Evolutionary conservation across 2,329 filamentous ascomycete genomes (phyloP), one percentile per base, ranked within the genome.

Genomic region (Verticillium longisporum): DNA sequence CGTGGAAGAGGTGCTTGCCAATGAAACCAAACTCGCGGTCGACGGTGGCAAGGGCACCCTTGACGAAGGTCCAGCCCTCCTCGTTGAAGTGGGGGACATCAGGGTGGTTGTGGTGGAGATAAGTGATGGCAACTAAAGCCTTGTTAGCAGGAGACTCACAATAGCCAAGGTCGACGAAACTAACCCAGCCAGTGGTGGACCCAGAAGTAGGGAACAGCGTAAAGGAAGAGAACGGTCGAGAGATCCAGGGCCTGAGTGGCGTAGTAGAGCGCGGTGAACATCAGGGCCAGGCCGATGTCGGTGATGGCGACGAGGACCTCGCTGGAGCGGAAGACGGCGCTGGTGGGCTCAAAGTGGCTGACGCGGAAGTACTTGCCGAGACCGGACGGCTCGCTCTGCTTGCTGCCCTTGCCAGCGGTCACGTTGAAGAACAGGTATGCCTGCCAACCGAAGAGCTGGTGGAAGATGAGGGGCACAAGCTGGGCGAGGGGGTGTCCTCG

Each of bases 91-190:
- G 80, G 3, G 81, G 78, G 33, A 75, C 67, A 37, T 76, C 73
- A n/a, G 75, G 75, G 70, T 89, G 84, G 60, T 86, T 88, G 79
- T 91, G 88, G 74, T 91, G 88, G 21, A 91, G 85, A 74, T 89
- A 91, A 56, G 88, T 91, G 70, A 91, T 90, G 64, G 87, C 87
- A 21, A 91, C 87, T 86, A 26, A 50, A 38, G 15, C 7, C 45
- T 15, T 33, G n/a, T 55, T 15, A 33, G 32, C 14, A 33, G 1
- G n/a, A 11, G 11, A 15, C 37, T 62, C 33, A 53, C 21, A 13
- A 13, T 32, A 11, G 11, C n/a, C 57, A 55, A 57, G 56, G 36
- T 50, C 7, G 36, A 26, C 33, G 10, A 55, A 56, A 75, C 80
- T 68, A 75, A 85, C 82, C 80, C 60, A 90, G 79, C 86, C 86